phyloP scores from a whole-genome alignment of 345 rosid genomes.

The Carallia brachiata region DNA sequence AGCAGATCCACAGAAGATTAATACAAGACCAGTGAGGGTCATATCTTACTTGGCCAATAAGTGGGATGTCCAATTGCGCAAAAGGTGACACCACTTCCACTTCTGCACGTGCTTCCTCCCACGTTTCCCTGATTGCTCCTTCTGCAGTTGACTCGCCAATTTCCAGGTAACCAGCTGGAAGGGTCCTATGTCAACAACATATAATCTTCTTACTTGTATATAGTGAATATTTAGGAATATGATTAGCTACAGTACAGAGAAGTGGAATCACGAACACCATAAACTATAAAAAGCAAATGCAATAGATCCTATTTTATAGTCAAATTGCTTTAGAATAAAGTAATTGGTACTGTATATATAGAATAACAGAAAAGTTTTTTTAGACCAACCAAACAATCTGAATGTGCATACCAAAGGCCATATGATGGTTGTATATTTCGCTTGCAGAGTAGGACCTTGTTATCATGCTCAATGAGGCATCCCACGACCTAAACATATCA shows the following conservation, averaged over 20 bases:
- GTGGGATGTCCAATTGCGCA: conserved; percentile 91
- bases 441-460: conserved; percentile 88
- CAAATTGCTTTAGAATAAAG: neutral
- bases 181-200: conserved; percentile 61
- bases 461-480: conserved; percentile 88
- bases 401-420: conserved; percentile 65
- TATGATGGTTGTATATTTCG: conserved; percentile 92
- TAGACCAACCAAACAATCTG: conserved; percentile 5
- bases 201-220: conserved; percentile 11
- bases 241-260: conserved; percentile 3
- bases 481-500: conserved; percentile 71
- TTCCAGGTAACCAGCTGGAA: conserved; percentile 98
- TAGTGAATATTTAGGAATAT: conserved; percentile 2
- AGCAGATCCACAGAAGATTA: conserved; percentile 14
- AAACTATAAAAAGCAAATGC: conserved; percentile 3
- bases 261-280: conserved; percentile 7
- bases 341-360: neutral
- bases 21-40: conserved; percentile 5
- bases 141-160: conserved; percentile 94
- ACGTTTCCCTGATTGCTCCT: conserved; percentile 93
- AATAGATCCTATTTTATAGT: neutral
- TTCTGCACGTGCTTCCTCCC: conserved; percentile 95
- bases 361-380: neutral
- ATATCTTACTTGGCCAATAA: conserved; percentile 72
- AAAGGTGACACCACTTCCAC: conserved; percentile 90